A percentile compares a stretch with the other conserved stretches of the same genome.
Evolutionary conservation across 2,329 filamentous ascomycete genomes (phyloP).

Genomic region (Xylariales sp.): DNA sequence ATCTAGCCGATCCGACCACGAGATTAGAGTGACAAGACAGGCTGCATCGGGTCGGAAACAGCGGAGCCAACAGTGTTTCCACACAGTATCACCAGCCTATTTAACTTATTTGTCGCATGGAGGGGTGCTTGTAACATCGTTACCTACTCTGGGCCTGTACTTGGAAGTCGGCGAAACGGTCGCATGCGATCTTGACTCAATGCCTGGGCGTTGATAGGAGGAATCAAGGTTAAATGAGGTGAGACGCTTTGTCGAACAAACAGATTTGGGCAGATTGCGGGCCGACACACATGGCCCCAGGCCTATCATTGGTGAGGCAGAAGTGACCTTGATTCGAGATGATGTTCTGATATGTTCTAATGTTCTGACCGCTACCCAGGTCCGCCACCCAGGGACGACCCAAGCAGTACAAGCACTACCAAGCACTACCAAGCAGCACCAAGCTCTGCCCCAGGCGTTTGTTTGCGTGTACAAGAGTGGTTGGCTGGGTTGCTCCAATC

Average conservation of each 20-base stretch:
- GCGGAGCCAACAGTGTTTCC: constrained; percentile 22
- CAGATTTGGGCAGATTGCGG: constrained; percentile 22
- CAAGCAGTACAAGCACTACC: no score
- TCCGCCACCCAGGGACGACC: no score
- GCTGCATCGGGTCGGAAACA: constrained; percentile 28
- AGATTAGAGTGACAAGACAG: constrained; percentile 13
- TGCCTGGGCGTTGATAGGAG: constrained; percentile 21
- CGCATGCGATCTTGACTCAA: constrained; percentile 24
- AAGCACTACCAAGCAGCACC: no score
- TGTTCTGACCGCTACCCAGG: constrained; percentile 23
- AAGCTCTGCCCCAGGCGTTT: background rate
- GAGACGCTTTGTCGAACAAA: constrained; percentile 38
- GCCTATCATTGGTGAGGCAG: constrained; percentile 14
- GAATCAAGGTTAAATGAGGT: constrained; percentile 36
- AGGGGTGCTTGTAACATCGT: constrained; percentile 13
- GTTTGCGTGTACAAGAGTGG: constrained; percentile 18
- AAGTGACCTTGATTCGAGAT: constrained; percentile 9
- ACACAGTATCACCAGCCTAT: constrained; percentile 13
- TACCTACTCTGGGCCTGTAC: background rate
- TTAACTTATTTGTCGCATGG: background rate
- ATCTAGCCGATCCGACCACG: constrained; percentile 15
- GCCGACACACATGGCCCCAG: constrained; percentile 8
- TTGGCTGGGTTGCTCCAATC: constrained; percentile 1
- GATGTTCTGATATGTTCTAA: background rate
- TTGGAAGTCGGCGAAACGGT: constrained; percentile 11